Evolutionary conservation across 164 flowering plant genomes (phyloP), one percentile per base, ranked within the genome.

Genomic region (Tinospora cordifolia): DNA sequence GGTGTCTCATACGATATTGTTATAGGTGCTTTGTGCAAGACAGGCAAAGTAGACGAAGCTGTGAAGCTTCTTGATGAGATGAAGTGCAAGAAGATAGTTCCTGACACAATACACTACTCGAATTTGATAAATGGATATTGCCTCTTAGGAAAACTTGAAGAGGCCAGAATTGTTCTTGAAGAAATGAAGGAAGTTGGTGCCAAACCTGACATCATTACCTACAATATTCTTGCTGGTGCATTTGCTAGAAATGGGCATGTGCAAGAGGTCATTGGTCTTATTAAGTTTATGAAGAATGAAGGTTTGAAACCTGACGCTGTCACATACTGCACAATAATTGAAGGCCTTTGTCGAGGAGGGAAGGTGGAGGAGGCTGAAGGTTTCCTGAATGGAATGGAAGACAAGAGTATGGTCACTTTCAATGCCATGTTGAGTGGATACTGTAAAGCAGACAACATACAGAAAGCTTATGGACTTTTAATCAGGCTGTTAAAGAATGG

Each of bases 361-460:
- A 85, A 83, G 73, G 82, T 84, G 51, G 70, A 79, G 74, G 88
- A 89, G 75, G 98, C 98, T 68, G 87, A 84, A 81, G 66, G 5
- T 2, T 84, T 82, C 72, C 75, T 88, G 15, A 58, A 69, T 66
- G 66, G 73, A 60, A 74, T 89, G 67, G 76, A 81, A 70, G 83
- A 76, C 11, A 85, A 85, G 77, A 67, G 82, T 69, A 51, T 58
- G 12, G 84, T 75, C 65, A 83, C 79, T 71, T 88, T 77, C 74
- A 70, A 75, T 79, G 86, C 93, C 34, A 82, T 90, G 89, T 49
- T 93, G 25, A 82, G 69, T 65, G 95, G 98, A 40, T 93, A 84
- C 49, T 86, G 91, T 77, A 82, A 83, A 73, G 83, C 85, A 12
- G 63, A 75, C 54, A 58, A 59, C 59, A 39, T 75, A 51, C 66